A percentile compares a stretch with the other conserved stretches of the same genome.
Conservation (phyloP, 139 green algal species). For the Picochlorum sp. region DNA sequence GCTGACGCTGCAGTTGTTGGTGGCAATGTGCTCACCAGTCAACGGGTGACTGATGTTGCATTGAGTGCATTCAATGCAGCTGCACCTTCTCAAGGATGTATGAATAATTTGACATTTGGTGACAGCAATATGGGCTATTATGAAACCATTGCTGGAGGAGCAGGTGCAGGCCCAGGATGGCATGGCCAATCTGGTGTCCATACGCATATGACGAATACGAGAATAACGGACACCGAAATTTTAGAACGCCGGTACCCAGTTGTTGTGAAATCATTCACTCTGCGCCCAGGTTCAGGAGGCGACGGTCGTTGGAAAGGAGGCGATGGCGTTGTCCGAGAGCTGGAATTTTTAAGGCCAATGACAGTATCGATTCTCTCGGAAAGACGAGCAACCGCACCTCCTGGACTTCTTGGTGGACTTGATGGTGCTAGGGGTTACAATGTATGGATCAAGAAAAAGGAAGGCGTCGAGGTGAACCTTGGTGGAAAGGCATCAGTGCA, state of each 20-base stretch:
- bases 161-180: slow-evolving; percentile 83
- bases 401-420: slow-evolving; percentile 70
- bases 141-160: slow-evolving; percentile 92
- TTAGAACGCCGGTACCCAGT: slow-evolving; percentile 87
- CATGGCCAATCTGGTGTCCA: slow-evolving; percentile 85
- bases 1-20: slow-evolving; percentile 78
- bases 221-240: slow-evolving; percentile 93
- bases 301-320: slow-evolving; percentile 65
- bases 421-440: slow-evolving; percentile 60
- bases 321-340: slow-evolving; percentile 80
- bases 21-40: slow-evolving; percentile 96
- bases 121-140: slow-evolving; percentile 89
- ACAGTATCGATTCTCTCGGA: slow-evolving; percentile 81
- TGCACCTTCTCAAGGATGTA: slow-evolving; percentile 87
- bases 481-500: slow-evolving; percentile 68
- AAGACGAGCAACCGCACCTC: slow-evolving; percentile 60
- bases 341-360: slow-evolving; percentile 82
- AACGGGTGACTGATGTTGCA: slow-evolving; percentile 93
- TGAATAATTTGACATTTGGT: slow-evolving; percentile 99
- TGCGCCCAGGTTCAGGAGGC: slow-evolving; percentile 75
- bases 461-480: slow-evolving; percentile 54
- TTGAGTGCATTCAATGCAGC: slow-evolving; percentile 83
- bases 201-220: slow-evolving; percentile 99
- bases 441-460: slow-evolving; percentile 45
- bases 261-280: slow-evolving; percentile 70